phyloP scores from a whole-genome alignment of 176 grass and related monocot species.

The Aegilops tauschii region DNA sequence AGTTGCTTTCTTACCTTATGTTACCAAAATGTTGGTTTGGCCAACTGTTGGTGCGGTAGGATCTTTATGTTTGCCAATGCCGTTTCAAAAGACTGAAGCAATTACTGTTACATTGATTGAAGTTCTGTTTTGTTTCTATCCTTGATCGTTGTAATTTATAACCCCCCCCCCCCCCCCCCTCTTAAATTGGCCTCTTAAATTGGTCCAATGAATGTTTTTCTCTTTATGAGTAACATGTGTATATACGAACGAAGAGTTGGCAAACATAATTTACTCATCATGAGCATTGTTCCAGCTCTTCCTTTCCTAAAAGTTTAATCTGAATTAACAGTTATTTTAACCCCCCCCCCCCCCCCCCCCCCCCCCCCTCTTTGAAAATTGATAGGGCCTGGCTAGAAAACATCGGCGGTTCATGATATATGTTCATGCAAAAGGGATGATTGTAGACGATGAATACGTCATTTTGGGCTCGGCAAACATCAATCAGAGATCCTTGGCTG shows the following conservation, averaged over 20 bases:
- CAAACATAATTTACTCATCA: not conserved
- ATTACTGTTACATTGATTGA: not conserved
- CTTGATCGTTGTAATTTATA: conserved; percentile 6
- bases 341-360: not conserved
- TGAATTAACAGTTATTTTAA: conserved; percentile 5
- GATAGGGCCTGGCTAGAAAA: conserved; percentile 57
- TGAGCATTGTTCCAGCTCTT: not conserved
- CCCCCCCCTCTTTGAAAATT: not conserved
- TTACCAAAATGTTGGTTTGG: not conserved
- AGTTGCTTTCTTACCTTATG: not conserved
- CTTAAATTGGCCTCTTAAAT: too few relatives aligned
- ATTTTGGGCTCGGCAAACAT: conserved; percentile 97
- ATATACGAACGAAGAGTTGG: not conserved
- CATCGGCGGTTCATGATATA: conserved; percentile 94
- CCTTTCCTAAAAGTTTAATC: not conserved
- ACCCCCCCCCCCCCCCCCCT: not conserved
- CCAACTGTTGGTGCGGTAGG: not conserved
- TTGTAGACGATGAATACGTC: conserved; percentile 88
- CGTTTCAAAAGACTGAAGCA: not conserved
- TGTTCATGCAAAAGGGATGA: conserved; percentile 94
- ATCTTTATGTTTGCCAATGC: not conserved
- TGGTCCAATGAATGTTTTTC: too few relatives aligned
- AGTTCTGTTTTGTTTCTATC: not conserved
- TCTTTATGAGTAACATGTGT: too few relatives aligned
- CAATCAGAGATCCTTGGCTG: conserved; percentile 87